phyloP scores from a whole-genome alignment of 768 basidiomycete genomes.

The Xerocomellus amylosporus region DNA sequence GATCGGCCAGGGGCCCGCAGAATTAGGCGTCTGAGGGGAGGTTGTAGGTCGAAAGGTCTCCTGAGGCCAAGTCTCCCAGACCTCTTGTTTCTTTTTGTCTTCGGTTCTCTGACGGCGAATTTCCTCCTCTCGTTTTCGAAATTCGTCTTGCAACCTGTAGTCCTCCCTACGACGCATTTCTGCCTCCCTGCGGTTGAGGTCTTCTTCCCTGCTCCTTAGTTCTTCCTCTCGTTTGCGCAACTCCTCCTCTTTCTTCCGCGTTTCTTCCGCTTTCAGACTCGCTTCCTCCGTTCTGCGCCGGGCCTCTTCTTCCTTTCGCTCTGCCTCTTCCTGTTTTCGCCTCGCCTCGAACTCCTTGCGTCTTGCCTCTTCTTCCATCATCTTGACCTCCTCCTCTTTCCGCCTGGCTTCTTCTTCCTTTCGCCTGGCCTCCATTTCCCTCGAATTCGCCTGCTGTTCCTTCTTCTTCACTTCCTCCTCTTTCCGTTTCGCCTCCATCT shows the following conservation, averaged over 20 bases:
- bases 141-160: slow-evolving; percentile 27
- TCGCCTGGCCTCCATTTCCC: slow-evolving; percentile 26
- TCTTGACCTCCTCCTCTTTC: slow-evolving; percentile 28
- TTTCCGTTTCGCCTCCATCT: slow-evolving; percentile 21
- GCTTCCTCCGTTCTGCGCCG: slow-evolving; percentile 27
- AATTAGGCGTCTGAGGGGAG: slow-evolving; percentile 28
- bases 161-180: slow-evolving; percentile 32
- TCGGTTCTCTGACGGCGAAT: slow-evolving; percentile 31
- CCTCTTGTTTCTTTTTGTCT: slow-evolving; percentile 31
- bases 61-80: slow-evolving; percentile 29
- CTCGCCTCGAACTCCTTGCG: slow-evolving; percentile 31
- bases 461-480: slow-evolving; percentile 21
- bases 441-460: slow-evolving; percentile 29
- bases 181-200: slow-evolving; percentile 28
- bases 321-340: slow-evolving; percentile 30
- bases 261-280: slow-evolving; percentile 21
- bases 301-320: slow-evolving; percentile 32
- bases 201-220: slow-evolving; percentile 32
- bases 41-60: slow-evolving; percentile 24
- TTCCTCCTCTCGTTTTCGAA: slow-evolving; percentile 32
- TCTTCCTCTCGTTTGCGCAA: slow-evolving; percentile 28
- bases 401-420: slow-evolving; percentile 31
- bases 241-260: slow-evolving; percentile 27
- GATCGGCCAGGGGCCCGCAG: slow-evolving; percentile 32
- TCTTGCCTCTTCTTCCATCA: slow-evolving; percentile 23